Conservation (phyloP, 2,329 filamentous ascomycete species). For the Xylaria multiplex region DNA sequence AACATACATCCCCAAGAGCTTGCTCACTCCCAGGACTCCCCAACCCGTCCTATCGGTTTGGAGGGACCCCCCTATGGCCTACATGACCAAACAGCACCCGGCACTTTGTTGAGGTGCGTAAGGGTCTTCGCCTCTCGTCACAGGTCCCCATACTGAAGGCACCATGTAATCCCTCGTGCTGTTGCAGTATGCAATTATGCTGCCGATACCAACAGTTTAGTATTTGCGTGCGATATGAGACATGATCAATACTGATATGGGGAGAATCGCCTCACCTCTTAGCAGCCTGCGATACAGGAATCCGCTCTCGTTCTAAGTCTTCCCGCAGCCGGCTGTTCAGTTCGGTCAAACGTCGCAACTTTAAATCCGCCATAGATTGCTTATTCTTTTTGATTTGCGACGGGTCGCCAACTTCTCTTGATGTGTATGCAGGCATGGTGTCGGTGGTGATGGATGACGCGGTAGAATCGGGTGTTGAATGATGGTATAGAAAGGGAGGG, state of each 20-base stretch:
- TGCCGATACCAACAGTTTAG: conserved; percentile 54
- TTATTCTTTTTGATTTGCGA: conserved; percentile 88
- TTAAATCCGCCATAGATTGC: conserved; percentile 98
- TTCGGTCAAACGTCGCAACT: conserved; percentile 94
- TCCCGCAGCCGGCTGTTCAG: conserved; percentile 95
- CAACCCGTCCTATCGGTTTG: conserved; percentile 31
- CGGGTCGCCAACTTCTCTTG: conserved; percentile 73
- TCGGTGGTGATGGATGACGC: conserved; percentile 40
- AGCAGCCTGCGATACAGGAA: conserved; percentile 93
- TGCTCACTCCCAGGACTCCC: conserved; percentile 25
- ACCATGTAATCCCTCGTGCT: conserved; percentile 99
- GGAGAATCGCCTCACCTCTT: conserved; percentile 70
- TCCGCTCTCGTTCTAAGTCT: conserved; percentile 93
- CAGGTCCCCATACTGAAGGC: conserved; percentile 92
- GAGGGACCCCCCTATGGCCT: conserved; percentile 46
- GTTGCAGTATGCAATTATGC: conserved; percentile 97
- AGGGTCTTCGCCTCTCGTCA: conserved; percentile 96
- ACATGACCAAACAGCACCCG: conserved; percentile 97
- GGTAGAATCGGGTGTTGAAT: conserved; percentile 32
- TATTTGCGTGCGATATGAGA: conserved; percentile 10
- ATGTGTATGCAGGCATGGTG: conserved; percentile 74
- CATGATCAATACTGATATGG: neutral
- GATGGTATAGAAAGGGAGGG: conserved; percentile 35
- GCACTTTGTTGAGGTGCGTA: conserved; percentile 94
- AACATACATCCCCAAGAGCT: conserved; percentile 38